Evolutionary conservation across 495 filamentous ascomycete species (phyloP), one percentile per base, ranked within the genome.

Genomic region (Hapsidospora chrysogenum): DNA sequence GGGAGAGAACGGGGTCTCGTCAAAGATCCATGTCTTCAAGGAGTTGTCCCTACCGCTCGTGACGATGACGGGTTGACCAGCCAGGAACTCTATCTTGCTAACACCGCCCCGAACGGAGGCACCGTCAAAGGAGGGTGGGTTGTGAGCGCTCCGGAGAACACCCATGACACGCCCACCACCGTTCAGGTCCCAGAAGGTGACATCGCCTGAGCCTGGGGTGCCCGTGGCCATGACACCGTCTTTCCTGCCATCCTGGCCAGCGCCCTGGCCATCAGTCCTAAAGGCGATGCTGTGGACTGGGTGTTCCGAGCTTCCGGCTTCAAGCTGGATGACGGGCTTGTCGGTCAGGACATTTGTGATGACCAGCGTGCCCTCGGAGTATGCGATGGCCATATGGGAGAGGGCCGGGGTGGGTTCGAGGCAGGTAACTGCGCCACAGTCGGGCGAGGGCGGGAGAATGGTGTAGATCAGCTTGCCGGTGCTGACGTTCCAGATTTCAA

Each of bases 401-500:
- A 95, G 59, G 2, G 72, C 84, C 6, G 89, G 80, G 1, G 79
- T 78, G 11, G 92, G 74, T 30, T 87, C 68, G 29, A 99, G 63
- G 11, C 80, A 80, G 14, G 80, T 87, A 19, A 96, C 83, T 20
- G 78, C 61, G 9, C 82, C 83, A 32, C 64, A 71, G 11, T 70
- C 58, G 1, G 72, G 52, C 9, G 69, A 64, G 2, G 76, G 70
- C 11, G 92, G 76, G 15, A 80, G 56, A 30, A 95, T 72, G 2
- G 81, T 85, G 50, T 95, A 80, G 17, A 99, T 65, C 18, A 92
- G 63, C 48, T 85, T 92, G 41, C 82, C 84, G 14, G 79, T 87
- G 49, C 77, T 85, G 35, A 96, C 56, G 49, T 99, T 99, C 92
- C 92, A 96, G 35, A 99, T 86, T 49, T 96, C 87, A 14, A 95